A percentile compares a stretch with the other conserved stretches of the same genome.
phyloP scores from a whole-genome alignment of 2,329 filamentous ascomycete species.

The Mycocentrospora acerina region DNA sequence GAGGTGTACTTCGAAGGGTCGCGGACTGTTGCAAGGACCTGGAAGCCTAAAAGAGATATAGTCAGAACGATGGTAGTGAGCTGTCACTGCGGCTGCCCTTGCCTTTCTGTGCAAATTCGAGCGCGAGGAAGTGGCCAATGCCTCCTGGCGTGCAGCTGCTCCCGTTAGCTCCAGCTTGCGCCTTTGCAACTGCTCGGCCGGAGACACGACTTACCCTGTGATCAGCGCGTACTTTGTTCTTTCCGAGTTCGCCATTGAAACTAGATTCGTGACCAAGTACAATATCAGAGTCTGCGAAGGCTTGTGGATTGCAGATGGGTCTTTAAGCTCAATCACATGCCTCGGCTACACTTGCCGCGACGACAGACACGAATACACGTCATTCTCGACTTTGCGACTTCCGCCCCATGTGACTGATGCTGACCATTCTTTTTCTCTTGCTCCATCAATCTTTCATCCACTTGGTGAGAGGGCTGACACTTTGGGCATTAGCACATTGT shows the following conservation, averaged over 20 bases:
- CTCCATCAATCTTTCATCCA: no score
- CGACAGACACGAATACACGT: no score
- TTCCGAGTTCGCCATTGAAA: conserved; percentile 15
- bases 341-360: no score
- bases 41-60: conserved; percentile 43
- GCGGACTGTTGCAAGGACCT: conserved; percentile 61
- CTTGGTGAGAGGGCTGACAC: no score
- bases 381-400: no score
- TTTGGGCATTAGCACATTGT: no score
- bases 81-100: background rate
- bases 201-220: conserved; percentile 33
- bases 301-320: no score
- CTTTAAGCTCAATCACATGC: no score
- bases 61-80: background rate
- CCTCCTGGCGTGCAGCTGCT: conserved; percentile 55
- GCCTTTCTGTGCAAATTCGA: conserved; percentile 56
- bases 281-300: background rate
- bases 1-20: conserved; percentile 52
- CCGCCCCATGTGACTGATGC: no score
- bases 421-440: no score
- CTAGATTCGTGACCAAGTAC: background rate
- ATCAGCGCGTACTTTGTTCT: conserved; percentile 37
- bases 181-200: background rate
- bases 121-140: conserved; percentile 60
- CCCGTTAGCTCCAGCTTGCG: conserved; percentile 10